phyloP scores from a whole-genome alignment of 371 early-diverging fungal species.

The Mucor sp. region DNA sequence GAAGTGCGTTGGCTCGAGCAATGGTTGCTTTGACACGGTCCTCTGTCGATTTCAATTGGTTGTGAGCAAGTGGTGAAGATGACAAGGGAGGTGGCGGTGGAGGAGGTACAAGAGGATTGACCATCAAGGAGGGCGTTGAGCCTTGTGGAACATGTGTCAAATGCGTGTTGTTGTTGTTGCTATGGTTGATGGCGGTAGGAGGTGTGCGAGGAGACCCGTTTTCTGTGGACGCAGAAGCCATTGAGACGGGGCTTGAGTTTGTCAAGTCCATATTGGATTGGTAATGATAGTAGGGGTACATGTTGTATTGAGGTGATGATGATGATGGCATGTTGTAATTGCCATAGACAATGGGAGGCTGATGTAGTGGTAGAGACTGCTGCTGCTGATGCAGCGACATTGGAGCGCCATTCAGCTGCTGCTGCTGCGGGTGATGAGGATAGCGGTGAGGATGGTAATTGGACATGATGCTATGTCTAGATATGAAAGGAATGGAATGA shows the following conservation, averaged over 20 bases:
- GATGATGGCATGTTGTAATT: not conserved
- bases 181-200: not conserved
- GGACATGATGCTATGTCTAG: not conserved
- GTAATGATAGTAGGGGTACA: not conserved
- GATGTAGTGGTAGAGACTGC: not conserved
- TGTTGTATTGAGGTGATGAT: not conserved
- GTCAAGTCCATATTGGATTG: not conserved
- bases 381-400: not conserved
- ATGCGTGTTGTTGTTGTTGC: not conserved
- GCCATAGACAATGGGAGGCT: constrained; percentile 4
- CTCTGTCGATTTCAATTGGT: constrained; percentile 9
- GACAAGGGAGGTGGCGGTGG: not conserved
- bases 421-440: not conserved
- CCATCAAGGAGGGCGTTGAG: not conserved
- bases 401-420: not conserved
- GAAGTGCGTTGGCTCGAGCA: constrained; percentile 43
- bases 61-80: not conserved
- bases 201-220: not conserved
- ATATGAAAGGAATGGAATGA: not conserved
- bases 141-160: not conserved
- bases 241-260: not conserved
- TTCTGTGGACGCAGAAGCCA: not conserved
- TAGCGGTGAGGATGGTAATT: not conserved
- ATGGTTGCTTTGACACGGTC: constrained; percentile 36
- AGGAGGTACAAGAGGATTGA: constrained; percentile 17